phyloP scores from a whole-genome alignment of 139 green algal species.

The Yamagishiella unicocca region DNA sequence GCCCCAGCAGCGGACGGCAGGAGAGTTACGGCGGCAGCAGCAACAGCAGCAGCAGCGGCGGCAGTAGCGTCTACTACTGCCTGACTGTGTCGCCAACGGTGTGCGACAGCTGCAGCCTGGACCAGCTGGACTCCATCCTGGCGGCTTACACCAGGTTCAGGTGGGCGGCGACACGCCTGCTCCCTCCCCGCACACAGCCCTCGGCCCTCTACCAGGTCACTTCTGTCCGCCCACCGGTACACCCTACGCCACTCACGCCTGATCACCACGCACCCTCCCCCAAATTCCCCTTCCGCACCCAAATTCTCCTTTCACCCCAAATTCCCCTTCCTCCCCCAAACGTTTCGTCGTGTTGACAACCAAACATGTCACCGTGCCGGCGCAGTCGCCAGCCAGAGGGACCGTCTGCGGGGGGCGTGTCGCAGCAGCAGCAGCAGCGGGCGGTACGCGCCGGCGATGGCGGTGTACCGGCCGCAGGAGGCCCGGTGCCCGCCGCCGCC shows the following conservation, averaged over 20 bases:
- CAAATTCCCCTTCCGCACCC: no score
- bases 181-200: no score
- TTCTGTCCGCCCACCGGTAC: no score
- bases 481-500: neutral
- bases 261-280: no score
- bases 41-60: neutral
- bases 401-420: neutral
- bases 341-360: no score
- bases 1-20: neutral
- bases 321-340: no score
- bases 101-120: conserved; percentile 21
- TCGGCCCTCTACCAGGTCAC: no score
- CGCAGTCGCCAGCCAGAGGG: neutral
- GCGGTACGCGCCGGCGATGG: neutral
- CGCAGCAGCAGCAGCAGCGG: neutral
- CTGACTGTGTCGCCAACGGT: conserved; percentile 12
- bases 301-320: no score
- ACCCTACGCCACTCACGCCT: no score
- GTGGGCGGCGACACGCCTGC: no score
- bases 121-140: conserved; percentile 19
- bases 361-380: no score
- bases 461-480: neutral
- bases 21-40: neutral
- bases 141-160: conserved; percentile 12
- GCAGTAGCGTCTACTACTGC: conserved; percentile 23